Conservation (phyloP, 768 basidiomycete species). For the Dioszegia crocea region DNA sequence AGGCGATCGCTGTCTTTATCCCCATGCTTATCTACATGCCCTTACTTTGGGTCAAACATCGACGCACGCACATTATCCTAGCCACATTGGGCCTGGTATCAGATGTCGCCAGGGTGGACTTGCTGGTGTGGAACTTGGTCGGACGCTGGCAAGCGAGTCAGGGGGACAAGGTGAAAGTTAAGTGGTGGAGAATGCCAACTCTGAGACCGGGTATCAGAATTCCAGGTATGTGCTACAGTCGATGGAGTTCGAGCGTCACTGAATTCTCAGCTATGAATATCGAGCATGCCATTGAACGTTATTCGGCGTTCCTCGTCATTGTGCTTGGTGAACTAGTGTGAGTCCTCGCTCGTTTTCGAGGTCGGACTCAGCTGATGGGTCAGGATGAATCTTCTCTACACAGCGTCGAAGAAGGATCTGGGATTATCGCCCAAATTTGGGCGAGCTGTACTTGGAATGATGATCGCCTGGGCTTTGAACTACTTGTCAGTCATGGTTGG, state of each 20-base stretch:
- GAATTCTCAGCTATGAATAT: conserved; percentile 44
- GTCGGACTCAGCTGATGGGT: not conserved
- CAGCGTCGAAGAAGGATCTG: conserved; percentile 11
- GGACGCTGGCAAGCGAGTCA: not conserved
- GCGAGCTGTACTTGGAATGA: conserved; percentile 17
- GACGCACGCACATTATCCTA: conserved; percentile 22
- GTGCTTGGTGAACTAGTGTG: conserved; percentile 23
- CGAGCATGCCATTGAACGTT: conserved; percentile 49
- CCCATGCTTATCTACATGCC: conserved; percentile 25
- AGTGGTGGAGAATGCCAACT: conserved; percentile 11
- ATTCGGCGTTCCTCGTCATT: conserved; percentile 27
- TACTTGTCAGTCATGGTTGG: conserved; percentile 13
- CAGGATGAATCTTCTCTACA: conserved; percentile 23
- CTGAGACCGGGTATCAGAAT: conserved; percentile 13
- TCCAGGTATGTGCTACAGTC: conserved; percentile 12
- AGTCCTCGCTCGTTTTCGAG: not conserved
- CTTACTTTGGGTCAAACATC: conserved; percentile 21
- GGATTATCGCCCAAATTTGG: conserved; percentile 19
- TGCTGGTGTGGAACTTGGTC: conserved; percentile 12
- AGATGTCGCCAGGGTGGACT: conserved; percentile 18
- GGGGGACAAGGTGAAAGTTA: conserved; percentile 1
- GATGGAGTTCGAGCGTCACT: not conserved
- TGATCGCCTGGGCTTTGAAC: conserved; percentile 26
- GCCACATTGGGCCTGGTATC: conserved; percentile 22
- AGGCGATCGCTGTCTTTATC: conserved; percentile 14